These are phyloP conservation scores for Spathaspora arborariae DNA, from an alignment of 805 yeast species.

Conservation along the genomic window DNA sequence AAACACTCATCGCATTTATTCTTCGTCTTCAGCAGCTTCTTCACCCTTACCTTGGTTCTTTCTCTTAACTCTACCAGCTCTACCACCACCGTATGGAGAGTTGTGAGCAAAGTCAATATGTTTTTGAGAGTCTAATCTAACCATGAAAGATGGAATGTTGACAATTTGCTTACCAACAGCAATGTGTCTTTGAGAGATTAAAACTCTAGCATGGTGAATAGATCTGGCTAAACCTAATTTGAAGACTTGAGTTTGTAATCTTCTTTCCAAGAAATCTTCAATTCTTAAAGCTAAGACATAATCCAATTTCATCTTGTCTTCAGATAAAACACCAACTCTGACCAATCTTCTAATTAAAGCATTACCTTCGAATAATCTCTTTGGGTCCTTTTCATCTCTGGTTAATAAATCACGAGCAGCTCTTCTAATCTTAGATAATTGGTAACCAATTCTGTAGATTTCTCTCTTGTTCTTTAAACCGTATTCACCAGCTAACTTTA, in stretches of 20 bases:
- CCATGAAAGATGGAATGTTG: conserved; percentile 98
- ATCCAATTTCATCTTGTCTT: conserved; percentile 99
- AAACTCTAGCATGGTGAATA: conserved; percentile 99
- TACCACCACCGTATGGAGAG: conserved; percentile 99
- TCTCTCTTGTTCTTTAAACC: conserved; percentile 99
- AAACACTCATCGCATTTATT: conserved; percentile 41
- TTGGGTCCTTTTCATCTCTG: conserved; percentile 99
- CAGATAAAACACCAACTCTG: conserved; percentile 97
- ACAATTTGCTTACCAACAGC: conserved; percentile 99
- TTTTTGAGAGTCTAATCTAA: conserved; percentile 99
- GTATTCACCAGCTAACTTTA: conserved; percentile 99
- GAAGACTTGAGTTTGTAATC: conserved; percentile 99
- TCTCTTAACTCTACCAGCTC: conserved; percentile 99
- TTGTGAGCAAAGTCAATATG: conserved; percentile 99
- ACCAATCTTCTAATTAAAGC: conserved; percentile 99
- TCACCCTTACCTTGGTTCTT: conserved; percentile 69
- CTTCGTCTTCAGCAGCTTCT: conserved; percentile 73
- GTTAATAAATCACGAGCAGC: conserved; percentile 99
- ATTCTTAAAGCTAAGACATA: conserved; percentile 96
- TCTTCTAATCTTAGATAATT: conserved; percentile 99
- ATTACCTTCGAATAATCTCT: conserved; percentile 99
- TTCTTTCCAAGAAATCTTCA: conserved; percentile 99
- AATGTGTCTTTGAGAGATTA: conserved; percentile 98
- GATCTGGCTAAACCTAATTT: conserved; percentile 99
- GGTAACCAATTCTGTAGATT: conserved; percentile 99